Base-by-base conservation (phyloP, 345 rosid species). In the Excoecaria agallocha region DNA sequence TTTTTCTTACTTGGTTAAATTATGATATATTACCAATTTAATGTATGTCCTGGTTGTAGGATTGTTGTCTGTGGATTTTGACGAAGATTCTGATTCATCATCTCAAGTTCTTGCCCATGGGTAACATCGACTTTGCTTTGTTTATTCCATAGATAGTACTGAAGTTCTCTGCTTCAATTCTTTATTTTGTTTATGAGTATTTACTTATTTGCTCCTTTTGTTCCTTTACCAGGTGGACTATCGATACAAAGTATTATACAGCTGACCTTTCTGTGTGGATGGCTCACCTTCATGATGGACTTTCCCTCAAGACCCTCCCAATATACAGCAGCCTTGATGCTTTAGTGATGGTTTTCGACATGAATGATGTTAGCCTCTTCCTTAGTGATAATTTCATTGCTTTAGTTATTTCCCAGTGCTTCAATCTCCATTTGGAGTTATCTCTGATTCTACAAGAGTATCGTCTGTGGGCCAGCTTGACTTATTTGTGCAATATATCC, bases 201-300 rank as follows among this genome's bases (percentile, higher is more conserved):
- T 66, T 20, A 20, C 35, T 5, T 8, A 1, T 56, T 4, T 57
- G 61, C 12, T 62, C 22, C 56, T 48, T 67, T 45, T 67, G 11
- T 67, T 50, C 20, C 19, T 30, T 50, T 35, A 30, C 61, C 79
- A 91, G 98, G 74, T 94, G 98, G 97, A 89, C 88, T 68, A 91
- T 91, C 61, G 74, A 91, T 82, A 94, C 96, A 1, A 94, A 91
- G 85, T 94, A 94, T 84, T 94, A 91, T 82, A 73, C 89, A 13
- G 98, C 97, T 20, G 96, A 90, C 80, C 94, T 89, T 76, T 87
- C 91, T 56, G 72, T 91, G 22, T 91, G 93, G 89, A 81, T 89
- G 77, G 82, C 87, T 45, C 90, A 90, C 86, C 90, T 93, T 48
- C 74, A 68, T n/a, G 90, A 89, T 19, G 88, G 70, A 50, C 80